Conservation (phyloP, 176 grass and related monocot species). For the Alopecurus myosuroides region DNA sequence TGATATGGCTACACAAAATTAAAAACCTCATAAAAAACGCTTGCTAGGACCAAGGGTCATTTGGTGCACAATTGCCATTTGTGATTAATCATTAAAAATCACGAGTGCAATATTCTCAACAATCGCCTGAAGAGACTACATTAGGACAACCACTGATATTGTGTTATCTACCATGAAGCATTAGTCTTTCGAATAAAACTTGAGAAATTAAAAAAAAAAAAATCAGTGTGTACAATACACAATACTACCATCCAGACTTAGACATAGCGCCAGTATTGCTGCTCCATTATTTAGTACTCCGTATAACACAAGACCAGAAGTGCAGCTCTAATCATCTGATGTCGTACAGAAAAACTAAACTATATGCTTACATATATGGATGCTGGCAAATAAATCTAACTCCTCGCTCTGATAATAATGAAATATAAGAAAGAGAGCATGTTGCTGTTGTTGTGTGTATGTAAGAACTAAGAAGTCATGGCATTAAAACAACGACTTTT, state of each 20-base stretch:
- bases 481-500: neutral
- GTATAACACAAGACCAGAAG: constrained; percentile 16
- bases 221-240: neutral
- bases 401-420: neutral
- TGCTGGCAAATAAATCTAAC: neutral
- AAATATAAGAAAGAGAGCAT: constrained; percentile 4
- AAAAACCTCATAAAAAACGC: neutral
- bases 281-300: neutral
- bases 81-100: constrained; percentile 2
- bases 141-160: neutral
- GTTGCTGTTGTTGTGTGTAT: neutral
- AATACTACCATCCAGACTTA: neutral
- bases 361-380: neutral
- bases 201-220: neutral
- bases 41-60: neutral
- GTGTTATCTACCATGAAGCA: neutral
- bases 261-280: neutral
- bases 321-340: neutral
- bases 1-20: neutral
- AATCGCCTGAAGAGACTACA: neutral
- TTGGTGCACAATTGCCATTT: neutral
- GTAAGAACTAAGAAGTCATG: constrained; percentile 10
- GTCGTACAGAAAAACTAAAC: neutral
- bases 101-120: neutral
- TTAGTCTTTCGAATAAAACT: neutral